A percentile compares a stretch with the other conserved stretches of the same genome.
phyloP scores from a whole-genome alignment of 176 grass and related monocot species.

The Oropetium thomaeum region DNA sequence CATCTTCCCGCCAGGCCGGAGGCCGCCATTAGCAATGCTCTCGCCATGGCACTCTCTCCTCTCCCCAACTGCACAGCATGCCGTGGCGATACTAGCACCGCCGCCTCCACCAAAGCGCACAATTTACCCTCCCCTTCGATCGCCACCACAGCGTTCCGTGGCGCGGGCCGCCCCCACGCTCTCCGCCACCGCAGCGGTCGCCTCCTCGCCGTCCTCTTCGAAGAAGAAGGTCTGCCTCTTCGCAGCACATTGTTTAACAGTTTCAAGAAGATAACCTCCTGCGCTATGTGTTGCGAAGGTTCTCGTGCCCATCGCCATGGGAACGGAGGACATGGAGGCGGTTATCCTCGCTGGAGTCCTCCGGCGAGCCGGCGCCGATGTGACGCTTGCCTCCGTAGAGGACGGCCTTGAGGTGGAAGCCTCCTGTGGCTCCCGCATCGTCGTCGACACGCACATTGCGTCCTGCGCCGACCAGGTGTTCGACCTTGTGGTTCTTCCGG shows the following conservation, averaged over 20 bases:
- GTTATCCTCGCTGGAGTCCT: constrained; percentile 69
- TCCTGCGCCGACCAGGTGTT: constrained; percentile 69
- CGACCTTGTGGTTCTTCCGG: constrained; percentile 86
- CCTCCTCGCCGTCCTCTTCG: neutral
- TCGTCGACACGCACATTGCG: constrained; percentile 65
- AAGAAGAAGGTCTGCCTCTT: constrained; percentile 50
- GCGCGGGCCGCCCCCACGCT: neutral
- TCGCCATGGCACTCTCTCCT: neutral
- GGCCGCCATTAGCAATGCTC: constrained; percentile 17
- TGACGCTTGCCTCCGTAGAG: constrained; percentile 72
- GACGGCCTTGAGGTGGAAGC: constrained; percentile 58
- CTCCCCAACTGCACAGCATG: neutral
- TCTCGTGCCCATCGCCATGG: constrained; percentile 82
- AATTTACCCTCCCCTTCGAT: neutral
- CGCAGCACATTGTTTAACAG: neutral
- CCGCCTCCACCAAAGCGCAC: neutral
- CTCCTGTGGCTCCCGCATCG: constrained; percentile 60
- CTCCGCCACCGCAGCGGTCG: neutral
- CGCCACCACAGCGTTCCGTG: neutral
- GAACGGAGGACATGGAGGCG: constrained; percentile 94
- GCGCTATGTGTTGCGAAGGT: constrained; percentile 40
- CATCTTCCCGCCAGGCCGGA: neutral
- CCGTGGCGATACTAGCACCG: constrained; percentile 10
- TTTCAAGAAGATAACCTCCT: neutral
- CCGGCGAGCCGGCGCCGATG: constrained; percentile 67